Evolutionary conservation across 805 yeast genomes (phyloP).

Genomic region (Ogataea wickerhamii): DNA sequence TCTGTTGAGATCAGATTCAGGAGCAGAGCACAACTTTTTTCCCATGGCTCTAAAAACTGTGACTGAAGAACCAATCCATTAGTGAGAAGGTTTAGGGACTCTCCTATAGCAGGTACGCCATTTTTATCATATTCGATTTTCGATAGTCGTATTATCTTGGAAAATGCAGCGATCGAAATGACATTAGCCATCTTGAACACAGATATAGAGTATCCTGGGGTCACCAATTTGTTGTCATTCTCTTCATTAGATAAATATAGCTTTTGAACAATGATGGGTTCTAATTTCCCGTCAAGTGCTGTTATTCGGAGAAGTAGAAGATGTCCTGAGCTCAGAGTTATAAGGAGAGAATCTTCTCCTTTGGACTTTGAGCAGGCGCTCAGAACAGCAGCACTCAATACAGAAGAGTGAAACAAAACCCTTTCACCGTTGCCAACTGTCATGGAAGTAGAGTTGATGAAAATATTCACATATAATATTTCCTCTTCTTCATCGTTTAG

Average conservation of each 20-base stretch:
- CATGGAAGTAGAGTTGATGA: slow-evolving; percentile 23
- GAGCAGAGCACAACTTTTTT: slow-evolving; percentile 20
- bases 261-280: slow-evolving; percentile 24
- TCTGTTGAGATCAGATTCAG: slow-evolving; percentile 22
- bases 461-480: slow-evolving; percentile 17
- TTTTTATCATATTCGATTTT: slow-evolving; percentile 16
- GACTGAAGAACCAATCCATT: slow-evolving; percentile 23
- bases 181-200: slow-evolving; percentile 17
- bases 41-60: slow-evolving; percentile 23
- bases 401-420: slow-evolving; percentile 18
- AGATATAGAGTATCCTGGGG: slow-evolving; percentile 18
- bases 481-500: not conserved
- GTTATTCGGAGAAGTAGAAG: slow-evolving; percentile 22
- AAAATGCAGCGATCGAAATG: slow-evolving; percentile 25
- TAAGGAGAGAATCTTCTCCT: slow-evolving; percentile 27
- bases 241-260: slow-evolving; percentile 7
- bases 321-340: slow-evolving; percentile 22
- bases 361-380: slow-evolving; percentile 19
- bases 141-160: slow-evolving; percentile 18
- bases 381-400: slow-evolving; percentile 24
- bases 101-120: slow-evolving; percentile 18
- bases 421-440: slow-evolving; percentile 19
- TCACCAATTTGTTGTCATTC: slow-evolving; percentile 9
- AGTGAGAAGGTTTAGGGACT: slow-evolving; percentile 21
- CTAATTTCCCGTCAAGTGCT: slow-evolving; percentile 12